Percentiles rank a stretch among this genome's conserved stretches.
phyloP scores from a whole-genome alignment of 352 stramenopile species.

The Pythium aphanidermatum region DNA sequence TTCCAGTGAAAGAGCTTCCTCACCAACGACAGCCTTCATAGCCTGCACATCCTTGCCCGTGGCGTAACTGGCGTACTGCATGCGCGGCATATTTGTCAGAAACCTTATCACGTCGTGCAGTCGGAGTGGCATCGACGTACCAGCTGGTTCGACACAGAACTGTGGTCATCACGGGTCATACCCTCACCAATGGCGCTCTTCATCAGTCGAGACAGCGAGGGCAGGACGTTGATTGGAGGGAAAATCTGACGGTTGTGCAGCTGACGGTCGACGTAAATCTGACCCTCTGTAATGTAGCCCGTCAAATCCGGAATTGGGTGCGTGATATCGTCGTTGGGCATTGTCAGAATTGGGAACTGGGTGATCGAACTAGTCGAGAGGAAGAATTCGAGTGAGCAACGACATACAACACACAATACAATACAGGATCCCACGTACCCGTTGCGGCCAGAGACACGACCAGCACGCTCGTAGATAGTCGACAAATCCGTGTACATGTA shows the following conservation, averaged over 20 bases:
- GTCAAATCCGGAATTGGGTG: slow-evolving; percentile 99
- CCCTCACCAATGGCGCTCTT: slow-evolving; percentile 99
- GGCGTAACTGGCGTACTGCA: slow-evolving; percentile 79
- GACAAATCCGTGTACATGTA: slow-evolving; percentile 99
- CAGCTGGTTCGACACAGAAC: slow-evolving; percentile 98
- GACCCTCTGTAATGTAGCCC: slow-evolving; percentile 99
- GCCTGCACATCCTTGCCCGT: slow-evolving; percentile 98
- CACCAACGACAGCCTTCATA: slow-evolving; percentile 99
- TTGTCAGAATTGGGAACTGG: slow-evolving; percentile 98
- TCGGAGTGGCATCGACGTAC: slow-evolving; percentile 38
- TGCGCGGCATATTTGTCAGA: not conserved
- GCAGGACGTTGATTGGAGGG: slow-evolving; percentile 99
- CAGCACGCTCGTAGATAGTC: slow-evolving; percentile 98
- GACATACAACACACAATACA: not conserved
- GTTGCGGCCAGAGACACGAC: slow-evolving; percentile 96
- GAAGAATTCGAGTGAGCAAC: not conserved
- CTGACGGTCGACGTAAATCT: slow-evolving; percentile 98
- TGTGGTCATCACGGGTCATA: slow-evolving; percentile 99
- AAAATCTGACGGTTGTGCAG: slow-evolving; percentile 99
- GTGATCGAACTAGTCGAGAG: slow-evolving; percentile 89
- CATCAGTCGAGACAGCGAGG: slow-evolving; percentile 98
- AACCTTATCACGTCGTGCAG: too few species aligned
- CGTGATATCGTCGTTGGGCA: slow-evolving; percentile 99
- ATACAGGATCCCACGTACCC: slow-evolving; percentile 34
- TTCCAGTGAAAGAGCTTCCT: slow-evolving; percentile 98